Conservation (phyloP, 2,329 filamentous ascomycete species). For the Paraconiothyrium sp. region DNA sequence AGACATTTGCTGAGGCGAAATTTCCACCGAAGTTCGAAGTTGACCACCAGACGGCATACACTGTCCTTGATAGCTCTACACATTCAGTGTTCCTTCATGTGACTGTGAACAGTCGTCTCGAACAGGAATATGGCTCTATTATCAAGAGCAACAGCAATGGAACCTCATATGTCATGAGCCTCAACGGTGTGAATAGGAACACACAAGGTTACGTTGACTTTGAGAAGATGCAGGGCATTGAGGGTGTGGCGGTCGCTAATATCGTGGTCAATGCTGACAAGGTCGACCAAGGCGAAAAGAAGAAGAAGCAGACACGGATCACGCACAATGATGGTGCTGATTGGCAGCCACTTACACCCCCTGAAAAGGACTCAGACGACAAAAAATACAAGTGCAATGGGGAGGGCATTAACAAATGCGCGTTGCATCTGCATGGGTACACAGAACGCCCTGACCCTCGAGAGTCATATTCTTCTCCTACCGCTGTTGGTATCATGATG, state of each 20-base stretch:
- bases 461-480: slow-evolving; percentile 87
- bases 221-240: slow-evolving; percentile 91
- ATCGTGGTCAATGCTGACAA: slow-evolving; percentile 78
- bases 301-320: slow-evolving; percentile 88
- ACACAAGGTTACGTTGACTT: slow-evolving; percentile 85
- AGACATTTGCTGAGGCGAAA: slow-evolving; percentile 79
- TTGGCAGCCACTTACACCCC: slow-evolving; percentile 82
- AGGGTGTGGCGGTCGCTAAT: slow-evolving; percentile 90
- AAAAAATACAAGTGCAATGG: slow-evolving; percentile 76
- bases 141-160: slow-evolving; percentile 99
- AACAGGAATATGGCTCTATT: slow-evolving; percentile 81
- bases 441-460: slow-evolving; percentile 85
- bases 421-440: slow-evolving; percentile 93
- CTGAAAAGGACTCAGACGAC: slow-evolving; percentile 73
- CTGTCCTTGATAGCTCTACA: slow-evolving; percentile 91
- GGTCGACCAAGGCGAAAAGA: slow-evolving; percentile 69
- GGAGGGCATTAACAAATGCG: slow-evolving; percentile 70
- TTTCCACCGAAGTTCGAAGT: slow-evolving; percentile 89
- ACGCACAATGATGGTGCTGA: slow-evolving; percentile 95
- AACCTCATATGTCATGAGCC: slow-evolving; percentile 89
- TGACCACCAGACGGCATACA: slow-evolving; percentile 82
- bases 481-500: slow-evolving; percentile 90
- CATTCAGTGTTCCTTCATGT: slow-evolving; percentile 96
- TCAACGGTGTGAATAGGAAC: slow-evolving; percentile 84
- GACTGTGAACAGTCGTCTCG: slow-evolving; percentile 73